Percentiles rank a stretch among this genome's conserved stretches.
These are phyloP conservation scores for Raddia distichophylla DNA, from an alignment of 176 grass and related monocot species.

Conservation along the genomic window DNA sequence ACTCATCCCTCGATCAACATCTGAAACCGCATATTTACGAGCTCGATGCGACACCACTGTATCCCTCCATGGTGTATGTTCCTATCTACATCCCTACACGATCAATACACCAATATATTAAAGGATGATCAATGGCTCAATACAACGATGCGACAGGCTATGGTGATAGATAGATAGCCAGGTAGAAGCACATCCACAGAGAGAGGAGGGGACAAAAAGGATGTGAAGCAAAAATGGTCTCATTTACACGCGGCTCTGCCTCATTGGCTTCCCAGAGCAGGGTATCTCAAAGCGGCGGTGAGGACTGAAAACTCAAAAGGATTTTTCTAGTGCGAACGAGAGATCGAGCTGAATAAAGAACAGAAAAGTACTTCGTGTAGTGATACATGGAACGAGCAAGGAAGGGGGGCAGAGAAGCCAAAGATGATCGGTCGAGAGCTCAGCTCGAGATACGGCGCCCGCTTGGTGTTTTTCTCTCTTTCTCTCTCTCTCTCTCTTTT, in stretches of 20 bases:
- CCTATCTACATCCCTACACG: too few relatives aligned
- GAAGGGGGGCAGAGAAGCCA: background rate
- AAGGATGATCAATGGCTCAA: too few relatives aligned
- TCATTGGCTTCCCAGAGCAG: background rate
- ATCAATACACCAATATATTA: too few relatives aligned
- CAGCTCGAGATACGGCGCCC: slow-evolving; percentile 40
- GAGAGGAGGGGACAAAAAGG: background rate
- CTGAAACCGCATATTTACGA: slow-evolving; percentile 5
- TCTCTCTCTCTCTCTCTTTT: too few relatives aligned
- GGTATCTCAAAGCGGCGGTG: background rate
- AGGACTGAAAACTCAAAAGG: background rate
- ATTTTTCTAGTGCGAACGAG: too few relatives aligned
- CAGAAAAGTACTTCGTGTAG: background rate
- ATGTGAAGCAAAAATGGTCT: background rate
- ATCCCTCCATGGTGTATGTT: too few relatives aligned
- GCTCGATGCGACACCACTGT: too few relatives aligned
- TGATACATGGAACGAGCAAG: background rate
- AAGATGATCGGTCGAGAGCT: background rate
- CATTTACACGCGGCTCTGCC: background rate
- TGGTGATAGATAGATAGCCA: background rate
- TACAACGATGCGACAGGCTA: too few relatives aligned
- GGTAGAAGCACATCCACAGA: background rate
- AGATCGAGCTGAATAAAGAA: background rate
- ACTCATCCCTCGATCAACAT: background rate
- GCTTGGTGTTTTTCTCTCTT: background rate